Percentiles rank a stretch among this genome's conserved stretches.
Conservation (phyloP, 345 rosid species). For the Arabidopsis arenosa region DNA sequence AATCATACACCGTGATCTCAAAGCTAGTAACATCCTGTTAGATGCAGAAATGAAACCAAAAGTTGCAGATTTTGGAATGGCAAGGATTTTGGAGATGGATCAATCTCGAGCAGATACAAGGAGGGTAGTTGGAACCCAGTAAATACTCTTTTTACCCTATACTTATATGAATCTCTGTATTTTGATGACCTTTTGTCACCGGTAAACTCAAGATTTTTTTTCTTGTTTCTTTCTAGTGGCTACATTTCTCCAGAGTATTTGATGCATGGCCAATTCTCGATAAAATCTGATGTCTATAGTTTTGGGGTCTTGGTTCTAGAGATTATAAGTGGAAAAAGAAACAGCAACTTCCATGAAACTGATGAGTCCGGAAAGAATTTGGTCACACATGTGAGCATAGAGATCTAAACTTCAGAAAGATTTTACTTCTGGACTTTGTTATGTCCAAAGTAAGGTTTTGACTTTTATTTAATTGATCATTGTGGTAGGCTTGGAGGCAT, state of each 20-base stretch:
- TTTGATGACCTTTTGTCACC: not conserved
- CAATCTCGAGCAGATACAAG: conserved; percentile 50
- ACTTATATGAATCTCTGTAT: too few species aligned
- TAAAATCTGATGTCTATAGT: conserved; percentile 46
- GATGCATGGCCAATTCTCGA: conserved; percentile 46
- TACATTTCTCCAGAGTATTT: conserved; percentile 54
- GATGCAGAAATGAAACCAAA: conserved; percentile 61
- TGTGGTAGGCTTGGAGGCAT: conserved; percentile 50
- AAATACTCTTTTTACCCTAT: not conserved
- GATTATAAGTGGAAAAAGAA: conserved; percentile 41
- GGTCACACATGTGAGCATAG: conserved; percentile 46
- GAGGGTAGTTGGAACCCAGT: conserved; percentile 53
- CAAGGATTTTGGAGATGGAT: conserved; percentile 51
- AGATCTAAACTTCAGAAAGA: not conserved
- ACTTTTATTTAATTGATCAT: too few species aligned
- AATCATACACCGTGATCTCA: conserved; percentile 69
- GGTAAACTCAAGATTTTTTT: conserved; percentile 16
- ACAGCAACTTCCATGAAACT: conserved; percentile 32
- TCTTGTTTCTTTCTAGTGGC: conserved; percentile 31
- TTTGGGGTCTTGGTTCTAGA: conserved; percentile 42
- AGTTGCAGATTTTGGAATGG: conserved; percentile 70
- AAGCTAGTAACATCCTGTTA: conserved; percentile 59
- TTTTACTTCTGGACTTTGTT: too few species aligned
- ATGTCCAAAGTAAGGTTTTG: not conserved
- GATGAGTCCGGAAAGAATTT: conserved; percentile 18